Conservation (phyloP, 306 rosid species). For the Rubus idaeus region DNA sequence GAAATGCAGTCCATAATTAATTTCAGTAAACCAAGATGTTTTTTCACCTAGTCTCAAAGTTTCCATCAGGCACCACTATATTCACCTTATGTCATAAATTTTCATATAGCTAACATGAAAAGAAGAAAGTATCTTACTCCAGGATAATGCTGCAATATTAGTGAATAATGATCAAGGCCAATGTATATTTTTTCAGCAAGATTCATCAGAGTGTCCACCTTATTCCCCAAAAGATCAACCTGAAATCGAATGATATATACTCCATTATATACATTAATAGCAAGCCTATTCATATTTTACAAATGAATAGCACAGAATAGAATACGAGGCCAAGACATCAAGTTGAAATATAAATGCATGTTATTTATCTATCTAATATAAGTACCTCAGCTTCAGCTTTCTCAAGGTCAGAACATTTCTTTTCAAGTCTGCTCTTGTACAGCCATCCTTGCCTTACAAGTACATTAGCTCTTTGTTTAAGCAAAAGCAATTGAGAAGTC, state of each 20-base stretch:
- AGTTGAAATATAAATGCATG: conserved; percentile 5
- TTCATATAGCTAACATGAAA: not conserved
- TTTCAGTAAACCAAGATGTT: not conserved
- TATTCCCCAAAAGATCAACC: conserved; percentile 93
- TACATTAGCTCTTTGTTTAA: conserved; percentile 46
- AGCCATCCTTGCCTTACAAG: conserved; percentile 50
- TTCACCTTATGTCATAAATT: not conserved
- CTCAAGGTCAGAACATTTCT: conserved; percentile 63
- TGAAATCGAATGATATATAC: conserved; percentile 41
- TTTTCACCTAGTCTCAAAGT: not conserved
- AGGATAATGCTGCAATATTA: conserved; percentile 85
- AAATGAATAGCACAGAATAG: not conserved
- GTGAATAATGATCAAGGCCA: conserved; percentile 92
- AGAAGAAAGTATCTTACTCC: conserved; percentile 61
- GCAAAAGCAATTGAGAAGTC: conserved; percentile 49
- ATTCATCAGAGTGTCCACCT: conserved; percentile 61
- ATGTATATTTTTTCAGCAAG: conserved; percentile 71
- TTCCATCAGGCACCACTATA: not conserved
- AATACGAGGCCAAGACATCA: conserved; percentile 6
- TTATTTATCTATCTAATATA: conserved; percentile 14
- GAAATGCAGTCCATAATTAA: not conserved
- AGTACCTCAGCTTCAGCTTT: conserved; percentile 92
- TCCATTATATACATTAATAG: conserved; percentile 23
- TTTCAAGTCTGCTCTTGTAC: conserved; percentile 64
- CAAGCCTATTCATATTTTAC: not conserved